These are phyloP conservation scores for Taiozyma sp. DNA, from an alignment of 1,139 yeast genomes.

Conservation along the genomic window DNA sequence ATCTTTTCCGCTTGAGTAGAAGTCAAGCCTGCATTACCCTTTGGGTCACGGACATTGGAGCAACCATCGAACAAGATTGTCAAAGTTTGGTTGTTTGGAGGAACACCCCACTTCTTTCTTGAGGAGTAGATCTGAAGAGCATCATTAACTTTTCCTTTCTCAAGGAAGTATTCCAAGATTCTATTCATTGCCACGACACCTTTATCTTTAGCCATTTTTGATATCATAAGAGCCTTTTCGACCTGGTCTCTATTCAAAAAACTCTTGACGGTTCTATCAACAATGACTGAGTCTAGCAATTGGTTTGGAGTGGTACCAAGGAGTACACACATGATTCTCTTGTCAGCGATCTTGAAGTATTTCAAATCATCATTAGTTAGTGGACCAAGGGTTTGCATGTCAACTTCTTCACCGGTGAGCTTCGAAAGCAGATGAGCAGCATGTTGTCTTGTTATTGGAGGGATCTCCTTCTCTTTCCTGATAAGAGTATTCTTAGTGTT, in stretches of 20 bases:
- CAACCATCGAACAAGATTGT: conserved; percentile 55
- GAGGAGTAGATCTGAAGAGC: conserved; percentile 46
- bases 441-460: conserved; percentile 18
- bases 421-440: conserved; percentile 19
- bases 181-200: conserved; percentile 62
- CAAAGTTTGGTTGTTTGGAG: conserved; percentile 46
- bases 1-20: conserved; percentile 23
- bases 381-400: conserved; percentile 28
- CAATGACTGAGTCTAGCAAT: conserved; percentile 48
- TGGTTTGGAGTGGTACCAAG: conserved; percentile 55
- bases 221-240: conserved; percentile 48
- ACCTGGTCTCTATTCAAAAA: conserved; percentile 43
- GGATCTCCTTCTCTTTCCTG: not conserved
- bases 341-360: conserved; percentile 33
- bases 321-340: conserved; percentile 41
- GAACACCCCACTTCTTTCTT: conserved; percentile 57
- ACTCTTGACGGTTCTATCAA: conserved; percentile 46
- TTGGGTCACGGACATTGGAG: conserved; percentile 29
- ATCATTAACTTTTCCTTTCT: conserved; percentile 33
- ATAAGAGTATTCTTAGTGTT: not conserved
- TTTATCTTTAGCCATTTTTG: conserved; percentile 41
- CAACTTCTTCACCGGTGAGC: conserved; percentile 16
- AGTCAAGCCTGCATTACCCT: conserved; percentile 19
- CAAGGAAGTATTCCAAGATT: conserved; percentile 44
- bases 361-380: conserved; percentile 27